Percentiles rank a stretch among this genome's conserved stretches.
Conservation (phyloP, 1,284 basidiomycete species). For the Wolfiporia cocos region DNA sequence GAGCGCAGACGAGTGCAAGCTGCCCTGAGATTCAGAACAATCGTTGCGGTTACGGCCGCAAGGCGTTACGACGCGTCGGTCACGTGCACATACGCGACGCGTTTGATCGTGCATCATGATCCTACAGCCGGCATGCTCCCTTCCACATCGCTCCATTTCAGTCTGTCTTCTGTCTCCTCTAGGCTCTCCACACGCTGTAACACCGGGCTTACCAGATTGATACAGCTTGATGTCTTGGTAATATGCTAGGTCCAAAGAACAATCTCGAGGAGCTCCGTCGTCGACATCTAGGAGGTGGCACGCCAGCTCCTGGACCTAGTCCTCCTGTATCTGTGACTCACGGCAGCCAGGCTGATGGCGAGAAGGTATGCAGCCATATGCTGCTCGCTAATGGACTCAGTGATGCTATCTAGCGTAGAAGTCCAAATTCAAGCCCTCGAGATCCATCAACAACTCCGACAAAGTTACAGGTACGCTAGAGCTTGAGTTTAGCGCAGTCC, state of each 20-base stretch:
- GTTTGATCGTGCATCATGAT: slow-evolving; percentile 5
- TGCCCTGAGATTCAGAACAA: not conserved
- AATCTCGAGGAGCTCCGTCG: slow-evolving; percentile 27
- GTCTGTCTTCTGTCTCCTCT: not conserved
- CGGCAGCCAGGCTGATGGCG: too few relatives aligned
- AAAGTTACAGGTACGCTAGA: slow-evolving; percentile 11
- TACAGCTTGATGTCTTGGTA: not conserved
- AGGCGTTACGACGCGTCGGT: slow-evolving; percentile 12
- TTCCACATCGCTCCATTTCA: not conserved
- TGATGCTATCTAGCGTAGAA: slow-evolving; percentile 7
- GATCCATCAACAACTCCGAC: slow-evolving; percentile 11
- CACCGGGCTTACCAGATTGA: not conserved
- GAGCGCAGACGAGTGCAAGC: not conserved
- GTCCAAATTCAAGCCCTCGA: slow-evolving; percentile 28
- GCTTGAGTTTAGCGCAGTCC: not conserved
- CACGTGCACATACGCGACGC: slow-evolving; percentile 17
- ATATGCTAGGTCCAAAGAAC: slow-evolving; percentile 27
- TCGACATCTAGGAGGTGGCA: slow-evolving; percentile 7
- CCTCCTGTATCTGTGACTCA: slow-evolving; percentile 5
- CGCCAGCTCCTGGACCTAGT: slow-evolving; percentile 6
- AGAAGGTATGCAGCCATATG: slow-evolving; percentile 13
- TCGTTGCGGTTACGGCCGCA: not conserved
- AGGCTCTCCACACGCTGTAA: not conserved
- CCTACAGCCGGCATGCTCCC: not conserved
- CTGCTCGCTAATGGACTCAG: not conserved